A percentile compares a stretch with the other conserved stretches of the same genome.
These are phyloP conservation scores for Fusarium globosum DNA, from an alignment of 2,329 filamentous ascomycete genomes.

Conservation along the genomic window DNA sequence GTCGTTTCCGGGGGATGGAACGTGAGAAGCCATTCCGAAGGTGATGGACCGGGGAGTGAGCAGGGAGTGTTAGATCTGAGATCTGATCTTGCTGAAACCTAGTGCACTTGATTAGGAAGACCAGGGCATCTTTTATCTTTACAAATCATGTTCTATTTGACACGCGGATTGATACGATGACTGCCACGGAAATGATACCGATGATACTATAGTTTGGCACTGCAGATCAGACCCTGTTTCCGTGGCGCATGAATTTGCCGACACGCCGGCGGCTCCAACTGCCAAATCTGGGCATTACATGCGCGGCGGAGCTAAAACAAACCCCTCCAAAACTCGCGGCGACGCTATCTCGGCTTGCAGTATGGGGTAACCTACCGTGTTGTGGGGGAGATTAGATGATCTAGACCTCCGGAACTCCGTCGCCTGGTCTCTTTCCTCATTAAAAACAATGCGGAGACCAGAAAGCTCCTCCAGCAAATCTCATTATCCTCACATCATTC, in stretches of 20 bases:
- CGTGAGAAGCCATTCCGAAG: constrained; percentile 13
- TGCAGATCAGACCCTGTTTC: not conserved
- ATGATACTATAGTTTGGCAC: not conserved
- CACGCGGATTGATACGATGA: not conserved
- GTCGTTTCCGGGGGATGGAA: constrained; percentile 33
- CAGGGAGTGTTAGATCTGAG: not conserved
- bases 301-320: constrained; percentile 2
- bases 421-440: not conserved
- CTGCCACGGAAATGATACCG: not conserved
- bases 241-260: not conserved
- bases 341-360: not conserved
- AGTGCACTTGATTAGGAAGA: not conserved
- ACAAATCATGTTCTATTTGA: not conserved
- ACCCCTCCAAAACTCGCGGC: not conserved
- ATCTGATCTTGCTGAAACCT: not conserved
- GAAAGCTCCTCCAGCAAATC: not conserved
- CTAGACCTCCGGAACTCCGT: not conserved
- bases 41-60: not conserved
- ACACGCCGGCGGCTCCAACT: not conserved
- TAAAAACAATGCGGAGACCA: not conserved
- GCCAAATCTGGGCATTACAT: not conserved
- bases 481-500: not conserved
- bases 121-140: constrained; percentile 12
- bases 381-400: constrained; percentile 2
- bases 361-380: not conserved